A percentile compares a stretch with the other conserved stretches of the same genome.
Evolutionary conservation across 2,329 filamentous ascomycete genomes (phyloP).

Genomic region (Arthrobotrys sphaeroides): DNA sequence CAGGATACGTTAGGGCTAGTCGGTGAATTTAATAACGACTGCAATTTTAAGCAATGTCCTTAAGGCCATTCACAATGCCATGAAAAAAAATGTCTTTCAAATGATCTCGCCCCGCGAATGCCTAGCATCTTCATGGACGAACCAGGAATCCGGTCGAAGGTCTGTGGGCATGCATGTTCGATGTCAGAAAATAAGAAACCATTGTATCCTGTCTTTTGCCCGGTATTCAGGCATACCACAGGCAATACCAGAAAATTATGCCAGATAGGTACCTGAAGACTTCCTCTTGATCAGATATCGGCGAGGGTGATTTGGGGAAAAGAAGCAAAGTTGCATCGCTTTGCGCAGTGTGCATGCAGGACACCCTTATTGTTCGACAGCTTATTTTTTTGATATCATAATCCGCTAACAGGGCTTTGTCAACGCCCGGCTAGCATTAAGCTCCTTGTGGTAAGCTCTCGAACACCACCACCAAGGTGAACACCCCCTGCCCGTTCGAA

Average conservation of each 20-base stretch:
- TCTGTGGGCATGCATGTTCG: constrained; percentile 50
- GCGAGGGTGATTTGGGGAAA: constrained; percentile 42
- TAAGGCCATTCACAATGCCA: constrained; percentile 25
- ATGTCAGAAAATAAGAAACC: constrained; percentile 52
- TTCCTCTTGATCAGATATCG: constrained; percentile 27
- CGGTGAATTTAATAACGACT: constrained; percentile 1
- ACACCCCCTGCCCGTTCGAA: constrained; percentile 26
- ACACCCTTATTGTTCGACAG: constrained; percentile 52
- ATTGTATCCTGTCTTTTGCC: background rate
- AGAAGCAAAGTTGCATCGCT: constrained; percentile 52
- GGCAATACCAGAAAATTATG: constrained; percentile 31
- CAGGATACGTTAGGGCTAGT: background rate
- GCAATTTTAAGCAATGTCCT: constrained; percentile 7
- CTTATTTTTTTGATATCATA: constrained; percentile 55
- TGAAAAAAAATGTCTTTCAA: constrained; percentile 23
- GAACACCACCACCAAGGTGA: constrained; percentile 29
- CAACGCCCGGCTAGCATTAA: constrained; percentile 51
- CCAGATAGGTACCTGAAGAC: constrained; percentile 35
- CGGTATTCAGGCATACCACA: constrained; percentile 26
- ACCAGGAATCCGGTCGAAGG: constrained; percentile 32
- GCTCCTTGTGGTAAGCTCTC: constrained; percentile 51
- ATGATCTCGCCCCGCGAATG: constrained; percentile 17
- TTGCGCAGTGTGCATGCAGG: constrained; percentile 49
- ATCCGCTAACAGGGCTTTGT: constrained; percentile 52
- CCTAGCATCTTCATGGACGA: constrained; percentile 4